Evolutionary conservation across 2,329 filamentous ascomycete species (phyloP), one percentile per base, ranked within the genome.

Genomic region (Aspergillus proliferans): DNA sequence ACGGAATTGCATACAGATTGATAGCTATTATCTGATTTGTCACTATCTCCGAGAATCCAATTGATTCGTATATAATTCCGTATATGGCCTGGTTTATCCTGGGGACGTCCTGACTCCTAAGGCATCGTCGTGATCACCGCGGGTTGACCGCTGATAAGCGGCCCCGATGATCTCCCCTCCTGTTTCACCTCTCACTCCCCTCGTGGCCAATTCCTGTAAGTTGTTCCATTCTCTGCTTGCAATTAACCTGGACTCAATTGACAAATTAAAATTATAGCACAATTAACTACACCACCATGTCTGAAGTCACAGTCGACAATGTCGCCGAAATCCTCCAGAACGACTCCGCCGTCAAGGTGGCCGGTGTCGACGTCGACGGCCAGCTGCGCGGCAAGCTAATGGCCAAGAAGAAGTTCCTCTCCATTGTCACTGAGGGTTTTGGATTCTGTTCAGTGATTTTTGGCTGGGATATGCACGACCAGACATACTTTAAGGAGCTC

Each of bases 391-490:
- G 90, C 59, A 96, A 96, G 74, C 79, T 95, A 53, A 84, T 95
- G 71, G 88, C 88, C 60, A 95, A 95, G 78, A 86, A 85, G 66
- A 95, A 96, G 74, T 95, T 96, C 70, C 75, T 95, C 34, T 88
- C 87, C 26, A 81, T 95, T 47, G 85, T 85, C n/a, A 71, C 81
- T 39, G 79, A 83, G 41, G 91, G 90, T 46, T 95, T 95, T 60
- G 91, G 90, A 47, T 95, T 95, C 76, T 95, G 91, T 76, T 93
- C 87, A 18, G 89, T 95, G 58, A 83, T 95, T 56, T 95, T 95
- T 62, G 90, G 91, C 66, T 95, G 91, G 91, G 90, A 96, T 71
- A 95, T 95, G 88, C 90, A 96, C 70, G 91, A 96, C 64, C 79
- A 83, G 74, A 94, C 88, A 9, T 96, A 95, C 69, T 85, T 88